Percentiles rank a stretch among this genome's conserved stretches.
Evolutionary conservation across 345 rosid species (phyloP).

Genomic region (Garcia nutans): DNA sequence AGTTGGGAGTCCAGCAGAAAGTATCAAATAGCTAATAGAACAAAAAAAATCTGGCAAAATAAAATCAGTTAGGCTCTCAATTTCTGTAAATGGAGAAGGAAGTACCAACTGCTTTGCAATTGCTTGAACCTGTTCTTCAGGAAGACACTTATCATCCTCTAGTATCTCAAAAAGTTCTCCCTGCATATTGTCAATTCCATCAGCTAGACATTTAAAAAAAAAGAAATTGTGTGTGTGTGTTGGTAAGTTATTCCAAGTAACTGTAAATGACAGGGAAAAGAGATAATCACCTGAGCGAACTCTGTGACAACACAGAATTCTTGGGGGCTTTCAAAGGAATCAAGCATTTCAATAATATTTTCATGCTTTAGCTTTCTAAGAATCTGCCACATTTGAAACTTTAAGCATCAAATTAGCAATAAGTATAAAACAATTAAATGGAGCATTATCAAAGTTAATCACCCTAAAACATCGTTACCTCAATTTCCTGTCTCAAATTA

Average conservation of each 20-base stretch:
- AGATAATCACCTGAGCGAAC: constrained; percentile 73
- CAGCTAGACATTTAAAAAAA: background rate
- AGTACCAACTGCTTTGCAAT: constrained; percentile 95
- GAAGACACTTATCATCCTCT: constrained; percentile 95
- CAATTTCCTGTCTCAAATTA: constrained; percentile 90
- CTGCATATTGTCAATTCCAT: constrained; percentile 37
- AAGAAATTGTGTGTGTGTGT: background rate
- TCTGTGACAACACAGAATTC: constrained; percentile 98
- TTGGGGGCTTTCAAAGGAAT: constrained; percentile 87
- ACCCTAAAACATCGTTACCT: constrained; percentile 39
- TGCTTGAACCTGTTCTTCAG: constrained; percentile 97
- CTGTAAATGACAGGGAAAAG: constrained; percentile 3
- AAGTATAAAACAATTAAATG: background rate
- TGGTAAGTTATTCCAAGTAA: too few species aligned
- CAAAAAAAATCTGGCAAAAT: constrained; percentile 9
- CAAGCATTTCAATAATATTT: constrained; percentile 94
- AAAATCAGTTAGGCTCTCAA: background rate
- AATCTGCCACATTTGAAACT: constrained; percentile 50
- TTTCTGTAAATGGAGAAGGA: constrained; percentile 11
- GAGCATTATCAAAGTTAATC: background rate
- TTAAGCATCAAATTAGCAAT: constrained; percentile 8
- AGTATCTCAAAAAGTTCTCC: constrained; percentile 97
- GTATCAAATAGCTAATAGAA: background rate
- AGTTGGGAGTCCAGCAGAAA: background rate
- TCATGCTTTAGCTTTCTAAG: constrained; percentile 89